Base-by-base conservation (phyloP, 106 monocot species). In the Dioscorea zingiberensis region DNA sequence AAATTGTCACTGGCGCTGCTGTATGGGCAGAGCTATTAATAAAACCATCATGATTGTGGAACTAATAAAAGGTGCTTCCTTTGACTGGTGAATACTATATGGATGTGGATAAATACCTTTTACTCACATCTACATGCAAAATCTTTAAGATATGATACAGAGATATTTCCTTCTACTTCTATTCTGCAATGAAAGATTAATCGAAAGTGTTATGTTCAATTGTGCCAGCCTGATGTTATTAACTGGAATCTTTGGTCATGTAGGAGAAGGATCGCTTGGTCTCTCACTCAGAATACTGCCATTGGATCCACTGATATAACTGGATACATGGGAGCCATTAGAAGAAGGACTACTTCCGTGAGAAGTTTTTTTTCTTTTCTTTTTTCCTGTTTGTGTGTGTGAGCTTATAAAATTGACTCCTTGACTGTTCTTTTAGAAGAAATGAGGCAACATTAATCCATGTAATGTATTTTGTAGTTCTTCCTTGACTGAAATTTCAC, bases 21-120 rank as follows among this genome's bases (percentile, higher is more conserved):
- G n/a, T n/a, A 93, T 93, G 93, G 93, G 93, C 70, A 85, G 89
- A 79, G 89, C 93, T 27, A 93, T 93, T 29, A 93, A 86, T 66
- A 93, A 93, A 25, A 93, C 93, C 48, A 81, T 93, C 11, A 86
- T 81, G 86, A 77, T 93, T 55, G 93, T 84, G 48, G 93, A 93
- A 55, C 66, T 93, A 58, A 86, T 93, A n/a, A 38, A 89, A 93
- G 92, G 92, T 85, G 66, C 44, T 21, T 47, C 54, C 28, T 51
- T 48, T 61, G 15, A 8, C 38, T 10, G 6, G 38, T 10, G 10
- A 38, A 8, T 10, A 8, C 9, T 6, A 38, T 38, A 38, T 38
- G 38, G 38, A 38, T 38, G 38, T 38, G n/a, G 38, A 38, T 38
- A 38, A 8, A 38, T 6, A 13, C 13, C 15, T 51, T 27, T 49